A percentile compares a stretch with the other conserved stretches of the same genome.
phyloP scores from a whole-genome alignment of 1,139 yeast species.

The Saccharomyces hybrid region DNA sequence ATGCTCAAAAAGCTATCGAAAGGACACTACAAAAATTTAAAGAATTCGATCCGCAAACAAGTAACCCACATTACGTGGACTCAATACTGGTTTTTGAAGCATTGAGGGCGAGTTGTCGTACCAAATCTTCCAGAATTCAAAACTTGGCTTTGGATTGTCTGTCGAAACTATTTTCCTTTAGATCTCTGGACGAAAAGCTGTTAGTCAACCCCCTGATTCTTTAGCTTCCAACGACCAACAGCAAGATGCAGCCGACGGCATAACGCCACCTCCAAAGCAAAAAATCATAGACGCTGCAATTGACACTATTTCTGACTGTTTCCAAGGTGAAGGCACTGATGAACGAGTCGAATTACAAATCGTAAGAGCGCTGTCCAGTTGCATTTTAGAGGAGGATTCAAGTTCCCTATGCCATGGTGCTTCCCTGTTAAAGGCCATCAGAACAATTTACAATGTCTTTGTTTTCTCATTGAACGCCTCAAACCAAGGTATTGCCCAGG shows the following conservation, averaged over 20 bases:
- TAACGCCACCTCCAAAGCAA: constrained; percentile 48
- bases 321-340: constrained; percentile 88
- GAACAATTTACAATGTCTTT: constrained; percentile 89
- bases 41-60: constrained; percentile 15
- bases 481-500: constrained; percentile 93
- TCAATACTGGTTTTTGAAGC: constrained; percentile 53
- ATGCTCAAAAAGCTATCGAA: constrained; percentile 25
- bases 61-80: constrained; percentile 31
- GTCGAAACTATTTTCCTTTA: constrained; percentile 58
- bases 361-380: constrained; percentile 82
- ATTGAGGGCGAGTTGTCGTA: constrained; percentile 50
- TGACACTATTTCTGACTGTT: constrained; percentile 75
- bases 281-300: constrained; percentile 76
- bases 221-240: constrained; percentile 32
- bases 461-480: constrained; percentile 72
- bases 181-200: constrained; percentile 47
- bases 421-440: constrained; percentile 75
- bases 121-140: constrained; percentile 45
- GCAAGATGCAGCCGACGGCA: constrained; percentile 33
- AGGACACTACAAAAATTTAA: constrained; percentile 21
- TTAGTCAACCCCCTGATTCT: constrained; percentile 37
- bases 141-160: constrained; percentile 56
- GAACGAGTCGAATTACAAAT: constrained; percentile 85
- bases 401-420: constrained; percentile 83
- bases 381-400: constrained; percentile 61